Evolutionary conservation across 805 yeast genomes (phyloP).

Genomic region (Wickerhamomyces sydowiorum): DNA sequence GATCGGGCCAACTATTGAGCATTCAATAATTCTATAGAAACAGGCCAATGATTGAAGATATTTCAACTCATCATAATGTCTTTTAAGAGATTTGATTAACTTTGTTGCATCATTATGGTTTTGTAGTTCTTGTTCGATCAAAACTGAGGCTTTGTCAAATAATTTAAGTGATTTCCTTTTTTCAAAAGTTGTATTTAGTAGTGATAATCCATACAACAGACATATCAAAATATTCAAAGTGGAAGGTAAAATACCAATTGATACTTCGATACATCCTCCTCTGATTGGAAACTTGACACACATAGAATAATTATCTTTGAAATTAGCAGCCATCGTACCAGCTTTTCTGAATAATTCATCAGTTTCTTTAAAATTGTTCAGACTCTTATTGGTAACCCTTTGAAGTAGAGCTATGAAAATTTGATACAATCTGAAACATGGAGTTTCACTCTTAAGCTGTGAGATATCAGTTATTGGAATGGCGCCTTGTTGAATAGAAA

Average conservation of each 20-base stretch:
- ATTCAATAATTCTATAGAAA: slow-evolving; percentile 13
- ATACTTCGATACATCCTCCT: neutral
- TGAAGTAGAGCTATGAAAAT: neutral
- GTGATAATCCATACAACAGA: slow-evolving; percentile 8
- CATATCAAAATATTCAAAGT: slow-evolving; percentile 5
- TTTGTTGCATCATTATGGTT: neutral
- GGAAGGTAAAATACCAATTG: slow-evolving; percentile 4
- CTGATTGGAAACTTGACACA: neutral
- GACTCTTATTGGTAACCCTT: neutral
- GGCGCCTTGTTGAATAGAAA: slow-evolving; percentile 9
- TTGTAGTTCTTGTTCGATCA: slow-evolving; percentile 2
- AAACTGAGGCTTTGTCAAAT: neutral
- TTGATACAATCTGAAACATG: neutral
- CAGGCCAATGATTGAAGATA: slow-evolving; percentile 1
- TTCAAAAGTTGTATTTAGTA: slow-evolving; percentile 13
- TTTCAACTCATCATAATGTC: neutral
- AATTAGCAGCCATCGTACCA: neutral
- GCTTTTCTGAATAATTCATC: neutral
- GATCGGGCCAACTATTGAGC: slow-evolving; percentile 1
- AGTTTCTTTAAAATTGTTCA: neutral
- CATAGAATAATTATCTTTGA: too few species aligned
- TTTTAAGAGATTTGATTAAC: neutral
- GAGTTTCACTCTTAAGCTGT: neutral
- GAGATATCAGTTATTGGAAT: neutral
- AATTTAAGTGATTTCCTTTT: slow-evolving; percentile 13